Percentiles rank a stretch among this genome's conserved stretches.
phyloP scores from a whole-genome alignment of 495 filamentous ascomycete species.

The Aspergillus incahuasiensis region DNA sequence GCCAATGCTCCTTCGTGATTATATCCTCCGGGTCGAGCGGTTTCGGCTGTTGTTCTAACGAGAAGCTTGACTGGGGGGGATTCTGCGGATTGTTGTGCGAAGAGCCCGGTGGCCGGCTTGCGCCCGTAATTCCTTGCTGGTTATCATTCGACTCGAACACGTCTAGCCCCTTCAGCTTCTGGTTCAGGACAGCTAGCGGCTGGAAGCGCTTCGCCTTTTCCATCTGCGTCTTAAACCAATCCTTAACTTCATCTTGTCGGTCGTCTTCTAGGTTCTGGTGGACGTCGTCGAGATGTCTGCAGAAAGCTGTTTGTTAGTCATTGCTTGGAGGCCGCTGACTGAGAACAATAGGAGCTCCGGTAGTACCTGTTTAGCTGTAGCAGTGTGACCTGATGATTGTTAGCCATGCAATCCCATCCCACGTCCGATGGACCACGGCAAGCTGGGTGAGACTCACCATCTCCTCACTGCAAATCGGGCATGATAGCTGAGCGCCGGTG shows the following conservation, averaged over 20 bases:
- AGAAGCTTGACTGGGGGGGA: background rate
- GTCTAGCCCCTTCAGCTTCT: conserved; percentile 94
- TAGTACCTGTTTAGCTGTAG: conserved; percentile 82
- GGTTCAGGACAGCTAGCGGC: conserved; percentile 83
- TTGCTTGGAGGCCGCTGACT: background rate
- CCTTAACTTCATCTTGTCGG: conserved; percentile 94
- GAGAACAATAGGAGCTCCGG: background rate
- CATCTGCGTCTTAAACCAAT: conserved; percentile 97
- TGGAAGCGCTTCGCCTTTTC: conserved; percentile 94
- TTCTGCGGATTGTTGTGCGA: conserved; percentile 23
- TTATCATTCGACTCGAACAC: conserved; percentile 94
- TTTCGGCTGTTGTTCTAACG: conserved; percentile 34
- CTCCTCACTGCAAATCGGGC: conserved; percentile 94
- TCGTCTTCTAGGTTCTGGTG: conserved; percentile 92
- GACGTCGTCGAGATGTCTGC: conserved; percentile 84
- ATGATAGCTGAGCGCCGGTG: conserved; percentile 65
- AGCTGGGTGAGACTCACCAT: conserved; percentile 57
- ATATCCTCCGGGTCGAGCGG: conserved; percentile 77
- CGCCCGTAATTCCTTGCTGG: conserved; percentile 26
- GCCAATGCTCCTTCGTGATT: conserved; percentile 86
- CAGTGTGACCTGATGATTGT: conserved; percentile 65
- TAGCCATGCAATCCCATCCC: background rate
- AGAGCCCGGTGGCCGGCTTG: conserved; percentile 27
- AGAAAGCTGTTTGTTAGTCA: conserved; percentile 16
- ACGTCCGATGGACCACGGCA: background rate